Evolutionary conservation across 371 early-diverging fungal genomes (phyloP), one percentile per base, ranked within the genome.

Genomic region (Apophysomyces sp.): DNA sequence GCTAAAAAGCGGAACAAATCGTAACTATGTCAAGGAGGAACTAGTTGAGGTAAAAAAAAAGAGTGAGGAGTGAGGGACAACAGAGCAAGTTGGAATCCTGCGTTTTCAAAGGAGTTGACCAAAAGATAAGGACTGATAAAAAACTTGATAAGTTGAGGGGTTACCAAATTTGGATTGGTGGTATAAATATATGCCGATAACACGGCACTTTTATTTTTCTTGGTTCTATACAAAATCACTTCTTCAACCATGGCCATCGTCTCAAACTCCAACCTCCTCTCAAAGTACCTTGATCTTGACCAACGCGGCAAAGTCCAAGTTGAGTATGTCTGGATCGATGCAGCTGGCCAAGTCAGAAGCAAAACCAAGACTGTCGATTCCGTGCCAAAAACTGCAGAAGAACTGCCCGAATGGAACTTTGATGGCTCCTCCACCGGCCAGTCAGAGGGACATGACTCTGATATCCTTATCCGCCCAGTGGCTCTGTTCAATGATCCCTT

Each of bases 401-500:
- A 84, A 7, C 65, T 84, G 31, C 64, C 72, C 26, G 83, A 82
- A 63, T 82, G 83, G 83, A 76, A 77, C 63, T 82, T 71, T 56
- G 80, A 80, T 69, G 83, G 83, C 39, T 76, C 78, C 24, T 82
- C 83, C 13, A 82, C 83, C 34, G 75, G 73, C 66, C 85, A 77
- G 58, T 77, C 74, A 37, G 71, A 69, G 26, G 72, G 76, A 52
- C 71, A 80, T 53, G 71, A 75, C 57, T 80, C 83, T 12, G 80
- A 78, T 66, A 67, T 77, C 52, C 67, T 76, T 62, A 63, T 82
- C 51, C 65, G 69, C 28, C 85, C 85, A 11, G 74, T 71, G 8
- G 76, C 83, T 54, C 69, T 84, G 54, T 84, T 79, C 62, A 69
- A 61, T 49, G 85, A 84, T 60, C 85, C 85, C 11, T 84, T 84